Percentiles rank a stretch among this genome's conserved stretches.
phyloP scores from a whole-genome alignment of 108 stramenopile species.

The Pseudonitzschia pungens region DNA sequence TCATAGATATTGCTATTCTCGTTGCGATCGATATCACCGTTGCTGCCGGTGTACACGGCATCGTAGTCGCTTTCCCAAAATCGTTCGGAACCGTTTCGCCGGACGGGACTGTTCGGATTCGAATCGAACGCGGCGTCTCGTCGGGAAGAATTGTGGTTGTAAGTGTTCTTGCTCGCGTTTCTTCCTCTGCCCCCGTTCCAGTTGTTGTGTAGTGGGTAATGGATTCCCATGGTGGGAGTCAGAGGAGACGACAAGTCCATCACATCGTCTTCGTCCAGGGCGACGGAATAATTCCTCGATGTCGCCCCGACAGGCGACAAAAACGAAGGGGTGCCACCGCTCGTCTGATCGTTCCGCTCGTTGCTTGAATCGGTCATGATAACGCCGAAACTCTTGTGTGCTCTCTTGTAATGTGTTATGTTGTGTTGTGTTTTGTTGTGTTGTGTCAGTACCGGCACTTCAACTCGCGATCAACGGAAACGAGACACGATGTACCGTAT shows the following conservation, averaged over 20 bases:
- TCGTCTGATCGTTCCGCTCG: background rate
- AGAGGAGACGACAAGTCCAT: slow-evolving; percentile 8
- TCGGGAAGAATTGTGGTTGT: background rate
- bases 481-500: no score
- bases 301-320: slow-evolving; percentile 7
- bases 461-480: no score
- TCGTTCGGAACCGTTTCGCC: background rate
- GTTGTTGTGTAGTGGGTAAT: background rate
- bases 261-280: slow-evolving; percentile 3
- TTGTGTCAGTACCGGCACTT: no score
- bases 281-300: slow-evolving; percentile 15
- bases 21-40: background rate
- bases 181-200: background rate
- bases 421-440: no score
- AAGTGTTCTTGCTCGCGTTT: background rate
- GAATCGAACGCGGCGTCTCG: background rate
- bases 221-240: background rate
- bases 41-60: background rate
- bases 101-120: background rate
- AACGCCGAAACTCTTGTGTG: no score
- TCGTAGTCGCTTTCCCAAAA: slow-evolving; percentile 15
- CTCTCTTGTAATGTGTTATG: no score
- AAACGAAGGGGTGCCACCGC: slow-evolving; percentile 1
- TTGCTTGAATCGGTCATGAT: no score
- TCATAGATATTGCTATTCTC: background rate